Evolutionary conservation across 2,329 filamentous ascomycete genomes (phyloP).

Genomic region (Westerdykella sp.): DNA sequence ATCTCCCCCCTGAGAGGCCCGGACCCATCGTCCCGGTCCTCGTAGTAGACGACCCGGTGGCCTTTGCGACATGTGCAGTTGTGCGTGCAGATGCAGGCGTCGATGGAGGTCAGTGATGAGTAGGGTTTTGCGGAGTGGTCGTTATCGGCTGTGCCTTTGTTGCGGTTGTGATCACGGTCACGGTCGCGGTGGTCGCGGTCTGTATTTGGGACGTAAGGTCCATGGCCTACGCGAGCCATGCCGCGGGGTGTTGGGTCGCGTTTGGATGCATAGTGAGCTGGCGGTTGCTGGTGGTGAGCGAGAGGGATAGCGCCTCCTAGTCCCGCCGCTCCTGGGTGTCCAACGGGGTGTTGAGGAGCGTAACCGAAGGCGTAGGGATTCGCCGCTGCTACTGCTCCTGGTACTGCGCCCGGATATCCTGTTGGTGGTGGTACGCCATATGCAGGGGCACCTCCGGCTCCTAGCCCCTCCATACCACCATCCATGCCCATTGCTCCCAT

Average conservation of each 20-base stretch:
- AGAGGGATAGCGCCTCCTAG: neutral
- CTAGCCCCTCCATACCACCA: conserved; percentile 1
- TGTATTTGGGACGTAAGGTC: conserved; percentile 6
- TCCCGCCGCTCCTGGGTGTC: neutral
- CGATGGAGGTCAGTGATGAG: conserved; percentile 12
- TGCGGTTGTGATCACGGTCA: conserved; percentile 16
- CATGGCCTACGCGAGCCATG: conserved; percentile 3
- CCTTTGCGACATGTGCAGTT: conserved; percentile 24
- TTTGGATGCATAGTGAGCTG: neutral
- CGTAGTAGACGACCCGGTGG: conserved; percentile 19
- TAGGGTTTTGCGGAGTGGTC: neutral
- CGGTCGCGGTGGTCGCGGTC: conserved; percentile 7
- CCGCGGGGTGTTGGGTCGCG: conserved; percentile 9
- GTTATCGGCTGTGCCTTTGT: conserved; percentile 9
- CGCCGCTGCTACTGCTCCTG: neutral
- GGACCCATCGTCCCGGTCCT: conserved; percentile 1
- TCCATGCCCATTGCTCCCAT: conserved; percentile 2
- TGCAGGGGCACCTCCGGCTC: neutral
- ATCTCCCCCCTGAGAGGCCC: conserved; percentile 16
- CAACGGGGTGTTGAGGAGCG: neutral
- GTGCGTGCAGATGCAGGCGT: conserved; percentile 26
- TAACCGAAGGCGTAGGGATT: no score
- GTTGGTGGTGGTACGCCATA: neutral
- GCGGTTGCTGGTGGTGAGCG: neutral
- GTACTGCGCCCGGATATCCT: neutral